Evolutionary conservation across 2,329 filamentous ascomycete genomes (phyloP).

Genomic region (Ophiostoma triangulosporum): DNA sequence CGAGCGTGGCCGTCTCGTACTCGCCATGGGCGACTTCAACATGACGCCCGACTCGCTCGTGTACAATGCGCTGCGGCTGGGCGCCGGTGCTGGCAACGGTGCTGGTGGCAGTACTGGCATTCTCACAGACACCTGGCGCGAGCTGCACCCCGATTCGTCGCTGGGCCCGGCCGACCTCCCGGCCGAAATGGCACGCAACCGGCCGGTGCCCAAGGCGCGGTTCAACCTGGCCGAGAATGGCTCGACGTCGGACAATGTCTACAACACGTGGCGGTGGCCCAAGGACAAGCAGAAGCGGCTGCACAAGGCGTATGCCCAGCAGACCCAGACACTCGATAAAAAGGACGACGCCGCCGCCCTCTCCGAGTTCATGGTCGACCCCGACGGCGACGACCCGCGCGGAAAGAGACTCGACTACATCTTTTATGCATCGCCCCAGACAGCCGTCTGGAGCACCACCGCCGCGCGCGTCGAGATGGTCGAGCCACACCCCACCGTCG

Average conservation of each 20-base stretch:
- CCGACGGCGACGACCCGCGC: slow-evolving; percentile 50
- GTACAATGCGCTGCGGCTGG: slow-evolving; percentile 53
- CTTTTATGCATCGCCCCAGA: slow-evolving; percentile 47
- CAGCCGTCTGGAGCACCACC: slow-evolving; percentile 56
- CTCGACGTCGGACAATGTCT: slow-evolving; percentile 69
- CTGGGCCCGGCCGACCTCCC: slow-evolving; percentile 56
- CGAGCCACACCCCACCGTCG: slow-evolving; percentile 63
- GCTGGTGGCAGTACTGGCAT: slow-evolving; percentile 22
- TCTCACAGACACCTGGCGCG: slow-evolving; percentile 76
- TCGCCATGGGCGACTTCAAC: slow-evolving; percentile 90
- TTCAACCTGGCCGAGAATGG: slow-evolving; percentile 73
- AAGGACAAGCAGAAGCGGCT: slow-evolving; percentile 10
- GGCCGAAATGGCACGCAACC: slow-evolving; percentile 47
- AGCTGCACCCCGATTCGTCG: slow-evolving; percentile 71
- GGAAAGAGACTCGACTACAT: slow-evolving; percentile 94
- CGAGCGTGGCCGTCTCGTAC: slow-evolving; percentile 62
- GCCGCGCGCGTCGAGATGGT: slow-evolving; percentile 65
- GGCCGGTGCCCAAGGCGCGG: slow-evolving; percentile 52
- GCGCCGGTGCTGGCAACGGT: slow-evolving; percentile 43
- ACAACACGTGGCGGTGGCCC: slow-evolving; percentile 91
- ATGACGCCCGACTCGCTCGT: slow-evolving; percentile 81
- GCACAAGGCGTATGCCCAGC: slow-evolving; percentile 2
- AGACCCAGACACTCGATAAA: neutral
- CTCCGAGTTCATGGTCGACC: slow-evolving; percentile 24
- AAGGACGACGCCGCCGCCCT: neutral